Evolutionary conservation across 495 filamentous ascomycete species (phyloP), one percentile per base, ranked within the genome.

Genomic region (Aspergillus ostianus): DNA sequence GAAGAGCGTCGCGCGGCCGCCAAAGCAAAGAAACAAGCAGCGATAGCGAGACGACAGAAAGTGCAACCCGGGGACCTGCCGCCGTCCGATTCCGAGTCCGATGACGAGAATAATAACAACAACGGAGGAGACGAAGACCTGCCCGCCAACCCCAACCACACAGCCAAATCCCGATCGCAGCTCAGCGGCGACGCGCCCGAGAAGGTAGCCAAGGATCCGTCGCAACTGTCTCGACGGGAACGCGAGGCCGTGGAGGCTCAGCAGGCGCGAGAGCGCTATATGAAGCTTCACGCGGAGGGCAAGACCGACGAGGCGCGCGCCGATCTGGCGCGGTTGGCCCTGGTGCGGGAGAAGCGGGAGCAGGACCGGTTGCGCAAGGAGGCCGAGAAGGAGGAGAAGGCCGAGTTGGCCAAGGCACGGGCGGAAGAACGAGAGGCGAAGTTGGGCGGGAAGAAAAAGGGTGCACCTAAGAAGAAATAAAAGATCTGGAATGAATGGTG

Each of bases 281-380:
- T 88, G 82, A 97, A 97, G 81, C 70, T 98, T 64, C 94, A 98
- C 66, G 91, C 91, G 57, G 91, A 91, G 65, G 94, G 94, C 56
- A 97, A 97, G 83, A 97, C 94, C 45, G 95, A 98, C 56, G 91
- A 98, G 80, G 94, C 93, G 20, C 89, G 88, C 64, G 87, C 91
- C n/a, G 94, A 98, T 80, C 65, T 98, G 67, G 94, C 90, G 53
- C 80, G 94, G 55, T 71, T 98, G 69, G 83, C 78, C 64, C 66
- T 93, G 53, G 90, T 98, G 57, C 82, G 87, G 23, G 90, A 96
- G 82, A 87, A 89, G 79, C 82, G 94, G 41, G 94, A 94, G 71
- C 87, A 88, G 27, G 93, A 96, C 70, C 84, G 90, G 65, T 87
- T 73, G 70, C 82, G 81, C 76, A 93, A 93, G 82, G 84, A 85